phyloP scores from a whole-genome alignment of 352 stramenopile genomes.

The Aphanomyces euteiches region DNA sequence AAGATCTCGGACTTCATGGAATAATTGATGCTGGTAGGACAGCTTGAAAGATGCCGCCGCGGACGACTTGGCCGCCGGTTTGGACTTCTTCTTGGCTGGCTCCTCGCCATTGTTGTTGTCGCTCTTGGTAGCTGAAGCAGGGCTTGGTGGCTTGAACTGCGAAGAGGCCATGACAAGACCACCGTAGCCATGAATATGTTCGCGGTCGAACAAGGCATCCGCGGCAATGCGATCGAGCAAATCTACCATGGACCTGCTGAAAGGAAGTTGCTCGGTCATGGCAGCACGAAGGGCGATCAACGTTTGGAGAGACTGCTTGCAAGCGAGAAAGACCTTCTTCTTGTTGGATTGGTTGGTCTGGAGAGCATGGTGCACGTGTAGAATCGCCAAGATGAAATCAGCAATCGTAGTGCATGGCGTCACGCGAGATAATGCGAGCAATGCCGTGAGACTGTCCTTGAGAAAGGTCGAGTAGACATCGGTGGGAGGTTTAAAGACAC shows the following conservation, averaged over 20 bases:
- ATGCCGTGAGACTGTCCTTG: conserved; percentile 44
- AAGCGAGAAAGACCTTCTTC: conserved; percentile 80
- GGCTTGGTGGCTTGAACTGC: background rate
- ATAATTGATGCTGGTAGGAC: conserved; percentile 28
- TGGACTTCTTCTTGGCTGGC: conserved; percentile 25
- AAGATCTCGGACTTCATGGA: background rate
- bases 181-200: conserved; percentile 72
- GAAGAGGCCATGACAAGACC: background rate
- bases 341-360: conserved; percentile 85
- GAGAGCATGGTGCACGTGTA: conserved; percentile 73
- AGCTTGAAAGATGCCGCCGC: background rate
- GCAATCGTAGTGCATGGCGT: conserved; percentile 37
- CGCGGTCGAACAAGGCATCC: conserved; percentile 70
- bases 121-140: background rate
- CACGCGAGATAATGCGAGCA: conserved; percentile 29
- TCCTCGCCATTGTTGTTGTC: background rate
- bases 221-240: conserved; percentile 59
- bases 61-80: background rate
- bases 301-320: conserved; percentile 71
- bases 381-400: conserved; percentile 43
- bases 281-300: conserved; percentile 33
- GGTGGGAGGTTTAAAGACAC: conserved; percentile 73
- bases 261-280: conserved; percentile 1
- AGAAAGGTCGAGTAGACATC: conserved; percentile 76
- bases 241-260: conserved; percentile 2